Evolutionary conservation across 257 asterid genomes (phyloP).

Genomic region (Solanum medicagineum): DNA sequence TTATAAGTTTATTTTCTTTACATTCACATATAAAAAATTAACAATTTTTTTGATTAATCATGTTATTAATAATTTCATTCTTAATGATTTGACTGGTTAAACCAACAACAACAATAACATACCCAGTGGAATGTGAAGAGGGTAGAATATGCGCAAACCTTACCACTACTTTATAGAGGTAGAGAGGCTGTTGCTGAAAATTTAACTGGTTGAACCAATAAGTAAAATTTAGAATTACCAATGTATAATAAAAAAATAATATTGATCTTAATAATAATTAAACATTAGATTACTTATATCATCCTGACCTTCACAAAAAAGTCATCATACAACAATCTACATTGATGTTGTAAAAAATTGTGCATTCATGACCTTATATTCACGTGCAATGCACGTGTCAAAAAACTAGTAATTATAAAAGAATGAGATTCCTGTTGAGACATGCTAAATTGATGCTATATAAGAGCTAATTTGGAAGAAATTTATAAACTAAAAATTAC

Average conservation of each 20-base stretch:
- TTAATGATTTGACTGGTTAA: not conserved
- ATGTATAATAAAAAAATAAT: too few relatives aligned
- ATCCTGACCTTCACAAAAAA: too few relatives aligned
- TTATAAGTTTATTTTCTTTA: not conserved
- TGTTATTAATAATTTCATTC: not conserved
- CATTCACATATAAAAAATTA: not conserved
- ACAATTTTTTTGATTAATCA: not conserved
- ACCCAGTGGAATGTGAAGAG: too few relatives aligned
- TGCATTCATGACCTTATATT: too few relatives aligned
- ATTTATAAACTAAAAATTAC: not conserved
- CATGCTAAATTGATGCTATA: not conserved
- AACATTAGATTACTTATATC: too few relatives aligned
- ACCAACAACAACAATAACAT: not conserved
- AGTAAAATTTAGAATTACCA: not conserved
- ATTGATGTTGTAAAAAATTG: too few relatives aligned
- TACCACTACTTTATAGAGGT: too few relatives aligned
- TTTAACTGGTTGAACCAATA: not conserved
- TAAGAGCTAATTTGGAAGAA: not conserved
- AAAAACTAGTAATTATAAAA: too few relatives aligned
- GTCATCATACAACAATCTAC: too few relatives aligned
- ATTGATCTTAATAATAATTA: not conserved
- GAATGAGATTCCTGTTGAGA: not conserved
- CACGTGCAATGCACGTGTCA: too few relatives aligned
- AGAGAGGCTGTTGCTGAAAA: not conserved
- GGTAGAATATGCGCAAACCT: rapidly evolving